Conservation (phyloP, 1,284 basidiomycete genomes). For the Tilletia indica region DNA sequence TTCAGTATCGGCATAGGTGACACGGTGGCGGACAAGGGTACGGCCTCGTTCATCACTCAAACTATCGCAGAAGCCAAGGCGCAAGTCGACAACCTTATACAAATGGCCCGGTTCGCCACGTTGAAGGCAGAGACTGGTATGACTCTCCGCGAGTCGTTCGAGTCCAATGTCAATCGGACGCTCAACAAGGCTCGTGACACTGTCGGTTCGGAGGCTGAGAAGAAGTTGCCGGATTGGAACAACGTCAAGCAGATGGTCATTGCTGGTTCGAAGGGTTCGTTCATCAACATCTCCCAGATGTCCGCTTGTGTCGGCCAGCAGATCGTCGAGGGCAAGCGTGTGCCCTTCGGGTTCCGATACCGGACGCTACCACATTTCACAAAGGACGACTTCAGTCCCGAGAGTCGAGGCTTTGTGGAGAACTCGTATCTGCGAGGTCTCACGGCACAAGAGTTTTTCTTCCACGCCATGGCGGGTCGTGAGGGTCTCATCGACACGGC, state of each 20-base stretch:
- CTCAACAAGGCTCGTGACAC: constrained; percentile 94
- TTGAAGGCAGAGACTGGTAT: constrained; percentile 69
- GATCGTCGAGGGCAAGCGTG: constrained; percentile 94
- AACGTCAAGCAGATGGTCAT: constrained; percentile 99
- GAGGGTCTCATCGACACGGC: constrained; percentile 99
- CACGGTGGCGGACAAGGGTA: constrained; percentile 86
- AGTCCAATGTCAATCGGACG: constrained; percentile 83
- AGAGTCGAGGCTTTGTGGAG: constrained; percentile 97
- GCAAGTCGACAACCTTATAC: constrained; percentile 50
- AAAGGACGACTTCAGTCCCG: constrained; percentile 98
- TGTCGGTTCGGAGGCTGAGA: constrained; percentile 91
- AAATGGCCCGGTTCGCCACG: constrained; percentile 50
- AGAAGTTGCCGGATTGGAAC: constrained; percentile 95
- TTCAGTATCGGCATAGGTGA: constrained; percentile 99
- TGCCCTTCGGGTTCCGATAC: constrained; percentile 97
- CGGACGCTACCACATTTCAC: constrained; percentile 95
- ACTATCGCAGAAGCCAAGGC: constrained; percentile 78
- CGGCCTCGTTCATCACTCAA: constrained; percentile 77
- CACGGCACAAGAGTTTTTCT: constrained; percentile 99
- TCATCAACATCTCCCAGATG: constrained; percentile 99
- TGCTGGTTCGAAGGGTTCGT: constrained; percentile 87
- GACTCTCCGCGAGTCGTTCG: constrained; percentile 98
- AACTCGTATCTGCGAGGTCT: constrained; percentile 98
- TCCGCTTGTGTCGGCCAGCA: constrained; percentile 99
- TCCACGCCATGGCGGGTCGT: constrained; percentile 99